Percentiles rank a stretch among this genome's conserved stretches.
These are phyloP conservation scores for Lentinula raphanica DNA, from an alignment of 768 basidiomycete genomes.

Conservation along the genomic window DNA sequence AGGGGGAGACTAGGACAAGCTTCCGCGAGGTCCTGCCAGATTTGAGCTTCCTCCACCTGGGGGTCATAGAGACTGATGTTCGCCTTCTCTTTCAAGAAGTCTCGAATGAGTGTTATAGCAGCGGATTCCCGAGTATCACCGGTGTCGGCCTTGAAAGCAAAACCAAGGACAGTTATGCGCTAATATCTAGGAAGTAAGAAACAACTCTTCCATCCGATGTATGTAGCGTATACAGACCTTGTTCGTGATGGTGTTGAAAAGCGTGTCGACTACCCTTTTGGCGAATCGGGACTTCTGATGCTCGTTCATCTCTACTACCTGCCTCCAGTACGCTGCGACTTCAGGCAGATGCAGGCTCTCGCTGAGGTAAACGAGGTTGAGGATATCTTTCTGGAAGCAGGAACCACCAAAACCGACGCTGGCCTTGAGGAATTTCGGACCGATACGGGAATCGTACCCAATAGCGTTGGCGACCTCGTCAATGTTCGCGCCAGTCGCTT, in stretches of 20 bases:
- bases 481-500: conserved; percentile 97
- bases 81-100: conserved; percentile 90
- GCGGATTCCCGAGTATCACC: conserved; percentile 98
- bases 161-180: conserved; percentile 95
- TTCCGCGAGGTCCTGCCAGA: conserved; percentile 76
- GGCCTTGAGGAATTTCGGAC: conserved; percentile 92
- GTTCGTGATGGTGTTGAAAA: conserved; percentile 97
- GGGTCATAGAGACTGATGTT: conserved; percentile 89
- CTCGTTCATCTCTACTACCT: conserved; percentile 98
- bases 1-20: conserved; percentile 60
- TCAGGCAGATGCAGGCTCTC: conserved; percentile 94
- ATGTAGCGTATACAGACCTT: conserved; percentile 53
- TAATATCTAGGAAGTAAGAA: conserved; percentile 25
- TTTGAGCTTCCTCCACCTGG: conserved; percentile 78
- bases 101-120: conserved; percentile 87
- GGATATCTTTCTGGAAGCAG: conserved; percentile 99
- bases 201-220: neutral
- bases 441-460: conserved; percentile 89
- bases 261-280: conserved; percentile 91
- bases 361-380: conserved; percentile 96
- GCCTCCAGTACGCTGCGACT: conserved; percentile 95
- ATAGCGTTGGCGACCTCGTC: conserved; percentile 95
- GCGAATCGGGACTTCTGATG: conserved; percentile 97
- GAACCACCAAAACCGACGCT: conserved; percentile 96
- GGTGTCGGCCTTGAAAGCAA: conserved; percentile 99